Conservation (phyloP, 1,284 basidiomycete genomes). For the Cutaneotrichosporon cyanovorans region DNA sequence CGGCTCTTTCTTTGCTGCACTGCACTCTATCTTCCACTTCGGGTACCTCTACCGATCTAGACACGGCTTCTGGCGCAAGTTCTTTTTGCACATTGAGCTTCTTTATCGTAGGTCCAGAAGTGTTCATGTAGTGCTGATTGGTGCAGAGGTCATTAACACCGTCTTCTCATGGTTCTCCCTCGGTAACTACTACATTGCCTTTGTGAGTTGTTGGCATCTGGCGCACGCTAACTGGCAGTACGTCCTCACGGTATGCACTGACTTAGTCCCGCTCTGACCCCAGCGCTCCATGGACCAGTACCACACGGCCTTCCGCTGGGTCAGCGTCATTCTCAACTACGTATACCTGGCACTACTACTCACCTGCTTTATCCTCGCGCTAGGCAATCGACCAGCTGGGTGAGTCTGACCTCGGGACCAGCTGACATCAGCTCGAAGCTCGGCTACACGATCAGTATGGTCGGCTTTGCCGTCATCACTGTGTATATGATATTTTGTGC, state of each 20-base stretch:
- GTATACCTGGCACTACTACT: slow-evolving; percentile 78
- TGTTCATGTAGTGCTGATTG: background rate
- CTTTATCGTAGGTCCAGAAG: slow-evolving; percentile 56
- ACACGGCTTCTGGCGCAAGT: slow-evolving; percentile 74
- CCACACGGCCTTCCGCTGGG: slow-evolving; percentile 47
- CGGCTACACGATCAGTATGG: slow-evolving; percentile 69
- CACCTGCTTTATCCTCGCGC: slow-evolving; percentile 79
- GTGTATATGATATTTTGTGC: slow-evolving; percentile 68
- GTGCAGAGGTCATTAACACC: slow-evolving; percentile 68
- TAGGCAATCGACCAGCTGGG: slow-evolving; percentile 89
- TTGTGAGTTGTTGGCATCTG: slow-evolving; percentile 45
- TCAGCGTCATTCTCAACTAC: slow-evolving; percentile 76
- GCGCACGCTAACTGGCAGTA: background rate
- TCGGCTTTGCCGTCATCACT: slow-evolving; percentile 81
- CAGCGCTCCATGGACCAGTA: slow-evolving; percentile 26
- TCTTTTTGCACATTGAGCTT: slow-evolving; percentile 91
- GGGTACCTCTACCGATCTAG: slow-evolving; percentile 85
- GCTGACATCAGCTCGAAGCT: slow-evolving; percentile 48
- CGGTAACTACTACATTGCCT: slow-evolving; percentile 84
- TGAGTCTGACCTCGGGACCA: slow-evolving; percentile 24
- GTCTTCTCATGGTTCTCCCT: slow-evolving; percentile 88
- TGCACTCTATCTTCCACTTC: slow-evolving; percentile 84
- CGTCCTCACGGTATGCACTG: slow-evolving; percentile 6
- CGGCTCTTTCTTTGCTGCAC: slow-evolving; percentile 91
- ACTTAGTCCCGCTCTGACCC: background rate